phyloP scores from a whole-genome alignment of 2,329 filamentous ascomycete genomes.

The Capronia epimyces region DNA sequence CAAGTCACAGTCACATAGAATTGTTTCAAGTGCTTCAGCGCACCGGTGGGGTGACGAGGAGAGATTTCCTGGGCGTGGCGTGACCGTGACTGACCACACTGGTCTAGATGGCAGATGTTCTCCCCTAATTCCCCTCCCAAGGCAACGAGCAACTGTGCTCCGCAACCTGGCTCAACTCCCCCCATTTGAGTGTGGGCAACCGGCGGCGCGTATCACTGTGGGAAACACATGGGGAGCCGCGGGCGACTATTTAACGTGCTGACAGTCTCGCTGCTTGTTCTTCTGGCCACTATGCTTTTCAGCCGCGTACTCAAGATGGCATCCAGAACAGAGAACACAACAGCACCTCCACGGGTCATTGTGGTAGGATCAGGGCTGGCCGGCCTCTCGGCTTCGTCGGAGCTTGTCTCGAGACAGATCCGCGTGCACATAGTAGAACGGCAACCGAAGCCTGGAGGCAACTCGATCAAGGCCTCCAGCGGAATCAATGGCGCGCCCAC shows the following conservation, averaged over 20 bases:
- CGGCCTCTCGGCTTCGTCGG: slow-evolving; percentile 55
- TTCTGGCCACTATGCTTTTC: slow-evolving; percentile 7
- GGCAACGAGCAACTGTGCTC: neutral
- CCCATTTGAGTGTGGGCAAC: neutral
- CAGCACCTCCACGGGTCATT: slow-evolving; percentile 40
- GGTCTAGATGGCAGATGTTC: neutral
- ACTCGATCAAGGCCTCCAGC: slow-evolving; percentile 62
- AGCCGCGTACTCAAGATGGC: slow-evolving; percentile 4
- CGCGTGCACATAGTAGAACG: slow-evolving; percentile 57
- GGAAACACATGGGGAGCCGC: neutral
- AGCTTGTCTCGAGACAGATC: slow-evolving; percentile 50
- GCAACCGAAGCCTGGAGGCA: slow-evolving; percentile 56
- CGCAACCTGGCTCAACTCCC: too few species aligned
- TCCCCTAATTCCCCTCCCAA: neutral
- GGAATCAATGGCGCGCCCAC: slow-evolving; percentile 61
- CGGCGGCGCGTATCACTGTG: neutral
- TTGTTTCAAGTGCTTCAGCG: too few species aligned
- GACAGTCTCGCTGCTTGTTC: neutral
- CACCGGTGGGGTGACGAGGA: neutral
- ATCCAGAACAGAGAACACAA: neutral
- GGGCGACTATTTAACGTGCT: neutral
- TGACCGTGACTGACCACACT: neutral
- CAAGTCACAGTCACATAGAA: too few species aligned
- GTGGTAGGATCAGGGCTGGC: slow-evolving; percentile 62
- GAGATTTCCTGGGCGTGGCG: neutral